Conservation (phyloP, 495 filamentous ascomycete species). For the Penicillium cinerascens region DNA sequence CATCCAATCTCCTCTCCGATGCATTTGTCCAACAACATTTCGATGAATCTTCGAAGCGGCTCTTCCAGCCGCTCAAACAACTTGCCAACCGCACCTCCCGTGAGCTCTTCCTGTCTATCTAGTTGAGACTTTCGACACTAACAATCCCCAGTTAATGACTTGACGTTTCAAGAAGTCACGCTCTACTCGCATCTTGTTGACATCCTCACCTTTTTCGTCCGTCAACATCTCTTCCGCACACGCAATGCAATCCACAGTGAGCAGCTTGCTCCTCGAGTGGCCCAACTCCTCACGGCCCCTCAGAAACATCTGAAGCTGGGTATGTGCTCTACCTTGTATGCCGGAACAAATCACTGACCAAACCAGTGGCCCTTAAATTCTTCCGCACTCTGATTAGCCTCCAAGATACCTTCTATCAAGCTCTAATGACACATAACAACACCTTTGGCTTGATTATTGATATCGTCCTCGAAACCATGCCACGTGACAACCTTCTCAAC, state of each 20-base stretch:
- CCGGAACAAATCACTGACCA: neutral
- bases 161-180: conserved; percentile 77
- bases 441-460: conserved; percentile 86
- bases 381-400: conserved; percentile 84
- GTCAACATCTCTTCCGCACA: conserved; percentile 79
- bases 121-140: conserved; percentile 5
- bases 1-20: conserved; percentile 74
- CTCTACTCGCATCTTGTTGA: conserved; percentile 89
- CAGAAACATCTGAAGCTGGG: conserved; percentile 93
- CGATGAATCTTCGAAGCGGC: conserved; percentile 76
- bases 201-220: conserved; percentile 91
- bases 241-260: conserved; percentile 85
- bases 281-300: conserved; percentile 76
- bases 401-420: conserved; percentile 89
- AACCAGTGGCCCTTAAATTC: conserved; percentile 77
- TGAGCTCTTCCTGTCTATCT: conserved; percentile 30
- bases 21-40: conserved; percentile 84
- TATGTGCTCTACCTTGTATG: conserved; percentile 37
- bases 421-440: conserved; percentile 76
- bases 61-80: conserved; percentile 84
- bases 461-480: conserved; percentile 85
- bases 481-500: conserved; percentile 91
- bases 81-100: conserved; percentile 63
- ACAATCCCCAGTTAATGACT: conserved; percentile 49
- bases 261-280: conserved; percentile 72